Evolutionary conservation across 257 asterid species (phyloP).

Genomic region (Nicotiana noctiflora): DNA sequence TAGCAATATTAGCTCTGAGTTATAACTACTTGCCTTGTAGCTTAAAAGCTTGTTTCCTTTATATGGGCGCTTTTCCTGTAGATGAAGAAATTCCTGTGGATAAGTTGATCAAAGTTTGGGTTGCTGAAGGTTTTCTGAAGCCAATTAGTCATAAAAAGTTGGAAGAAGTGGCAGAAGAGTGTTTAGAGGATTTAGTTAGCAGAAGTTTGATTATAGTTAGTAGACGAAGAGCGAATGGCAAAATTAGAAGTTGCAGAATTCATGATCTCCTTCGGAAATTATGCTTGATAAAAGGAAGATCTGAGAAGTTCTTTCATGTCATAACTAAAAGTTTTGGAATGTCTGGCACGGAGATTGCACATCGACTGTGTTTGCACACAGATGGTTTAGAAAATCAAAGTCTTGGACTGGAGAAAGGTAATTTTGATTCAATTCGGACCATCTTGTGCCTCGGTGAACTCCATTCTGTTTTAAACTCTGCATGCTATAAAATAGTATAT

Average conservation of each 20-base stretch:
- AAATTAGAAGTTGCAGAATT: neutral
- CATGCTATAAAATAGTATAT: neutral
- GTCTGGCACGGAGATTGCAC: neutral
- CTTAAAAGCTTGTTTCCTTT: slow-evolving; percentile 13
- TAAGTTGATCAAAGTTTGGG: neutral
- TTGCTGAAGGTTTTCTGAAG: slow-evolving; percentile 13
- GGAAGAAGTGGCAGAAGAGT: neutral
- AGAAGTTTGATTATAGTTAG: neutral
- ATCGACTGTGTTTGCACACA: neutral
- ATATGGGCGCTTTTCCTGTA: neutral
- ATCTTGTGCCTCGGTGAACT: neutral
- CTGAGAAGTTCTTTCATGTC: neutral
- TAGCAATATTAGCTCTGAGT: slow-evolving; percentile 2
- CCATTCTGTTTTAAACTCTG: neutral
- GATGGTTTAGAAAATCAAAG: neutral
- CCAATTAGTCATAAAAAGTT: neutral
- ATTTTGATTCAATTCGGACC: neutral
- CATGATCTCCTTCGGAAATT: slow-evolving; percentile 13
- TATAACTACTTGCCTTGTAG: neutral
- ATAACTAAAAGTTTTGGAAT: neutral
- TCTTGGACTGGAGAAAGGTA: neutral
- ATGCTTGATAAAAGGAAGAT: neutral
- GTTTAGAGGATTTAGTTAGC: slow-evolving; percentile 1
- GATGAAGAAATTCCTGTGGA: neutral
- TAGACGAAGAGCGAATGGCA: neutral